These are phyloP conservation scores for Bryoerythrophyllum caledonicum DNA, from an alignment of 225 moss, liverwort and hornwort genomes.

Conservation along the genomic window DNA sequence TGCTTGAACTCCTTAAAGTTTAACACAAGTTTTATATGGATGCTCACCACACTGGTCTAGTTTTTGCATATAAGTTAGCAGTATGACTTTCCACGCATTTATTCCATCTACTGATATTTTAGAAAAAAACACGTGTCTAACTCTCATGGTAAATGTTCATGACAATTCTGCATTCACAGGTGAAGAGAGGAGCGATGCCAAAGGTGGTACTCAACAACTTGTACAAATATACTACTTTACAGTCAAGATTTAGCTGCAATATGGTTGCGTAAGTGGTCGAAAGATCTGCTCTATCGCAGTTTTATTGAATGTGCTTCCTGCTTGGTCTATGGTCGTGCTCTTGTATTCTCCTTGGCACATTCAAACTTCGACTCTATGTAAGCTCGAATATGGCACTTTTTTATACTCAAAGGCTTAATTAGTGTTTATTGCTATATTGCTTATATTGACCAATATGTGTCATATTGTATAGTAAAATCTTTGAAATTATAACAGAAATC, in stretches of 20 bases:
- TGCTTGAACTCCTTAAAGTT: background rate
- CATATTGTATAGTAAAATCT: too few relatives aligned
- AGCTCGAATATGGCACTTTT: slow-evolving; percentile 1
- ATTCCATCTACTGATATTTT: background rate
- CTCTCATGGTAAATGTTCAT: background rate
- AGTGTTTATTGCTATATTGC: background rate
- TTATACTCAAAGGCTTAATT: background rate
- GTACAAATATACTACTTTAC: slow-evolving; percentile 83
- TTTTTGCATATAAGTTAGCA: background rate
- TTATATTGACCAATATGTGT: too few relatives aligned
- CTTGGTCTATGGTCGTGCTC: background rate
- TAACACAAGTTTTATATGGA: background rate
- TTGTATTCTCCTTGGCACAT: background rate
- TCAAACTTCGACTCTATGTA: slow-evolving; percentile 4
- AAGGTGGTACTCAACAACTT: slow-evolving; percentile 90
- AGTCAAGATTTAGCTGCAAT: slow-evolving; percentile 94
- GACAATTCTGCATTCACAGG: slow-evolving; percentile 41
- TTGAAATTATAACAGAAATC: too few relatives aligned
- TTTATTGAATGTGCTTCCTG: background rate
- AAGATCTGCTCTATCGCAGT: background rate
- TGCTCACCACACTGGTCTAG: background rate
- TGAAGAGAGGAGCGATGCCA: slow-evolving; percentile 94
- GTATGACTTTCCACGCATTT: background rate
- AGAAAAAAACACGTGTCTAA: background rate
- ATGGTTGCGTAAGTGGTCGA: slow-evolving; percentile 85